Base-by-base conservation (phyloP, 176 grass and related monocot species). In the Alloteropsis semialata region DNA sequence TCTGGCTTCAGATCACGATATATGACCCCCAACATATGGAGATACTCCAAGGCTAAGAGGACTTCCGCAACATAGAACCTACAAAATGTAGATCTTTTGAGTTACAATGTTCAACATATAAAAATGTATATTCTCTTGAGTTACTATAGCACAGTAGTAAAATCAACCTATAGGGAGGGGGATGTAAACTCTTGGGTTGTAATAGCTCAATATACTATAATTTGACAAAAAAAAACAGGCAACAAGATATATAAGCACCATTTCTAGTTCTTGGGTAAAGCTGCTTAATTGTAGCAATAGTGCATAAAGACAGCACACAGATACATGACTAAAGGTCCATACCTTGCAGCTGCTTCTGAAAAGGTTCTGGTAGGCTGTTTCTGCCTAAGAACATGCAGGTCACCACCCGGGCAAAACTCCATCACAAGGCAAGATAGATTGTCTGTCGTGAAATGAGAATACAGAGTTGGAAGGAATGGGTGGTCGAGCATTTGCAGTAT, bases 1-100 rank as follows among this genome's bases (percentile, higher is more conserved):
- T 99, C 96, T 77, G 96, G 96, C 66, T 99, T 99, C 65, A 99
- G 87, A 87, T 99, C 96, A 15, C 96, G 96, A 84, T 99, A 99
- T 74, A 99, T 90, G 50, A 99, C 96, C 30, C 96, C 96, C 84
- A 99, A 86, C 96, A 99, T 94, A 85, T 99, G 96, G 27, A 99
- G 85, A 74, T 99, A 99, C 80, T 99, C 96, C 89, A 99, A 76
- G 18, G 96, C 96, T 65, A 99, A 78, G 43, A 99, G 93, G 51
- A 99, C 91, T 85, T 99, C 96, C 32, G 93, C 89, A 11, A 91
- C 89, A 87, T 99, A 99, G 61, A 99, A 96, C 77, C 96, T 99
- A 79, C 8, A 84, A 78, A 88, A 29, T 38, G 41, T 18, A 78
- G 72, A 54, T 69, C 15, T 65, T 49, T 7, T 55, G 33, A 81